These are phyloP conservation scores for Sedum album DNA, from an alignment of 164 flowering plant species.

Conservation along the genomic window DNA sequence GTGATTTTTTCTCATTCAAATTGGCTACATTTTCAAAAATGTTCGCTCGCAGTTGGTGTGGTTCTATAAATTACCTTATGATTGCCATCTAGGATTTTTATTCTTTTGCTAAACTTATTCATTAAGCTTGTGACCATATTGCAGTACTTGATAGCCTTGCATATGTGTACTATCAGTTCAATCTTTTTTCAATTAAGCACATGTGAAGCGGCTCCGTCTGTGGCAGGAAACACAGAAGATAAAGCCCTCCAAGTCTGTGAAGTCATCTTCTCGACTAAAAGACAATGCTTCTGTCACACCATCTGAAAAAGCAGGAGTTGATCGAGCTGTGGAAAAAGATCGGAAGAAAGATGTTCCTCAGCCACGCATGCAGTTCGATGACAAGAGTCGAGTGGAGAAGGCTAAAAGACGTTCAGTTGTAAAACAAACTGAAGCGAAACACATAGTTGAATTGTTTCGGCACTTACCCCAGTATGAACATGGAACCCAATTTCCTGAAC, in stretches of 20 bases:
- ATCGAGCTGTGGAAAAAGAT: slow-evolving; percentile 66
- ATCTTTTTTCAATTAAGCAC: slow-evolving; percentile 22
- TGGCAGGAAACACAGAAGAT: slow-evolving; percentile 22
- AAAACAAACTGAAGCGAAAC: slow-evolving; percentile 76
- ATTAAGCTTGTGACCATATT: no score
- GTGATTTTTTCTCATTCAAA: no score
- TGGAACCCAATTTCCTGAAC: slow-evolving; percentile 86
- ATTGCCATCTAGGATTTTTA: neutral
- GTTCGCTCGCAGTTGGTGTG: neutral
- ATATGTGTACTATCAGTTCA: no score
- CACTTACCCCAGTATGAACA: slow-evolving; percentile 85
- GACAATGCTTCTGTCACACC: slow-evolving; percentile 33
- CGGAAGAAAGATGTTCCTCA: slow-evolving; percentile 78
- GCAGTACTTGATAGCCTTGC: no score
- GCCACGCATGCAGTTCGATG: slow-evolving; percentile 80
- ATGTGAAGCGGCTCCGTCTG: slow-evolving; percentile 31
- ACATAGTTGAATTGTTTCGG: slow-evolving; percentile 59
- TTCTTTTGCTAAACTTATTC: neutral
- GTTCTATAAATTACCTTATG: no score
- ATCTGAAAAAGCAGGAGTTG: slow-evolving; percentile 56
- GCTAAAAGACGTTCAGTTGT: slow-evolving; percentile 83
- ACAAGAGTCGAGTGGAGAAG: slow-evolving; percentile 72
- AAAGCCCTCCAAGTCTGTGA: slow-evolving; percentile 43
- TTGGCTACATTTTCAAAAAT: no score
- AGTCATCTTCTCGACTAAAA: slow-evolving; percentile 41